A percentile compares a stretch with the other conserved stretches of the same genome.
Evolutionary conservation across 2,329 filamentous ascomycete genomes (phyloP).

Genomic region (Diaporthe caulivora): DNA sequence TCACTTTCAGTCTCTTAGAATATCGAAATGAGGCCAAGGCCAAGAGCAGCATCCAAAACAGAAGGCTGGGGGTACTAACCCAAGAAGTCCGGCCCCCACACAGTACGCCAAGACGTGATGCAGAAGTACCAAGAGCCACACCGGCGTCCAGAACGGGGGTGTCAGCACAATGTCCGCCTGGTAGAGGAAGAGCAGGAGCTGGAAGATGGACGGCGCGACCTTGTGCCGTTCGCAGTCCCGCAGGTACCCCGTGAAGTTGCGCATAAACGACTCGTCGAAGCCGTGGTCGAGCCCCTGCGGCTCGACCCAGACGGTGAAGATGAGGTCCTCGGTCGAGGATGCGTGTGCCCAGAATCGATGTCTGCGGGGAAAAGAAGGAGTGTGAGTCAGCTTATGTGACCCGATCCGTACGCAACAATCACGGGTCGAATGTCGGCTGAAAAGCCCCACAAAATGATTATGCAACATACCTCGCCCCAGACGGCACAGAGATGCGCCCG

Average conservation of each 20-base stretch:
- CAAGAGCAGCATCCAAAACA: not conserved
- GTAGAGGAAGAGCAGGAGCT: conserved; percentile 35
- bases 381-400: conserved; percentile 6
- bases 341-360: conserved; percentile 31
- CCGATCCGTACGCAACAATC: not conserved
- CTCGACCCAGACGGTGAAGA: conserved; percentile 36
- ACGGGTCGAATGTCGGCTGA: not conserved
- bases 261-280: conserved; percentile 37
- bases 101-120: conserved; percentile 37
- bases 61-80: conserved; percentile 6
- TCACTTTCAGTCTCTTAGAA: not conserved
- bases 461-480: conserved; percentile 24
- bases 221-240: conserved; percentile 25
- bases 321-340: conserved; percentile 26
- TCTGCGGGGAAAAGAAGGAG: not conserved
- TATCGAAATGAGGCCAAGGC: not conserved
- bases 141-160: conserved; percentile 36
- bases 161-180: conserved; percentile 28
- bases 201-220: conserved; percentile 34
- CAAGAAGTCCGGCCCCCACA: conserved; percentile 32
- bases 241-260: conserved; percentile 31
- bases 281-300: conserved; percentile 35
- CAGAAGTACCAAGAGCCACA: conserved; percentile 30
- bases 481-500: conserved; percentile 1
- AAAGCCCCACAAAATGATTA: not conserved